Conservation (phyloP, 257 asterid genomes). For the Salvia miltiorrhiza region DNA sequence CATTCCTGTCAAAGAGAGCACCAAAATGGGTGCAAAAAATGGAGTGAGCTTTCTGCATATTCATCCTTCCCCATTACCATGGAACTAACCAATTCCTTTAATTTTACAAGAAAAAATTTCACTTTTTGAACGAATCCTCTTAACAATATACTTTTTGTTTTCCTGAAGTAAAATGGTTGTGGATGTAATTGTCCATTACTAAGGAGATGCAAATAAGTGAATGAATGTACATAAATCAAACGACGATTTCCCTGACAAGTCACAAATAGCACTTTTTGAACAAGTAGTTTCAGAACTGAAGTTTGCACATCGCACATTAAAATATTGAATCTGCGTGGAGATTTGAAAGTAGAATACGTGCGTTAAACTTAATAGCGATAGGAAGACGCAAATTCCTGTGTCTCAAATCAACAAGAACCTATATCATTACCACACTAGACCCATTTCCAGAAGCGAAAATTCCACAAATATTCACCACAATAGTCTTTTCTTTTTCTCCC, state of each 20-base stretch:
- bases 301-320: not conserved
- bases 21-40: too few species aligned
- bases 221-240: not conserved
- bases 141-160: too few species aligned
- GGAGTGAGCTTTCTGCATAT: too few species aligned
- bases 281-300: not conserved
- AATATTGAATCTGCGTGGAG: slow-evolving; percentile 12
- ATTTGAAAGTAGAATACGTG: slow-evolving; percentile 5
- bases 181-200: too few species aligned
- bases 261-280: not conserved
- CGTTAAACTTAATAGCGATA: slow-evolving; percentile 14
- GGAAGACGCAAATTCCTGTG: slow-evolving; percentile 14
- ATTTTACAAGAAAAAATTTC: too few species aligned
- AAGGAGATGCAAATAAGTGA: not conserved
- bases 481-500: slow-evolving; percentile 14
- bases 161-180: too few species aligned
- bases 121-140: too few species aligned
- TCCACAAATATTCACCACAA: slow-evolving; percentile 26
- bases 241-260: not conserved
- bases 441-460: slow-evolving; percentile 36
- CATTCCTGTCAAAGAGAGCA: too few species aligned
- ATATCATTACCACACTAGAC: slow-evolving; percentile 36
- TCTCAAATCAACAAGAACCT: slow-evolving; percentile 35
- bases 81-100: too few species aligned
- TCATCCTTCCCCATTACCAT: too few species aligned